These are phyloP conservation scores for Zygoascus biomembranicola DNA, from an alignment of 805 yeast species.

Conservation along the genomic window DNA sequence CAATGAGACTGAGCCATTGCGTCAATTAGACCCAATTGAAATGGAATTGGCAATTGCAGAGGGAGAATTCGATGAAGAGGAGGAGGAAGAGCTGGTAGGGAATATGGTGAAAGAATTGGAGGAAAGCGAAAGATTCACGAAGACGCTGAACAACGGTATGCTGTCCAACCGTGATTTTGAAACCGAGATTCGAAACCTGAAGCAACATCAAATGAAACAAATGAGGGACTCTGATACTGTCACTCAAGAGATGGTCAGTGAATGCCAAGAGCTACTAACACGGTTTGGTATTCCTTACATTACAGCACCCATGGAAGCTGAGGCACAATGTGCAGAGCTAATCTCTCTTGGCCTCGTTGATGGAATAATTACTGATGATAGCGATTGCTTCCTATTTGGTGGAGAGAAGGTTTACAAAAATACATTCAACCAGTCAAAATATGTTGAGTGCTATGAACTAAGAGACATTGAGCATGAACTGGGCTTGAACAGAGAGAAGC, in stretches of 20 bases:
- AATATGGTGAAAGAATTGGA: conserved; percentile 62
- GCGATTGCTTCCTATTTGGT: conserved; percentile 93
- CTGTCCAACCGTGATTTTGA: conserved; percentile 9
- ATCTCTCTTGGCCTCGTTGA: conserved; percentile 67
- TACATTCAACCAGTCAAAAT: conserved; percentile 88
- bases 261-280: conserved; percentile 80
- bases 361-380: conserved; percentile 94
- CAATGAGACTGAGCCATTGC: conserved; percentile 6
- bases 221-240: conserved; percentile 89
- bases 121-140: conserved; percentile 60
- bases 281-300: conserved; percentile 91
- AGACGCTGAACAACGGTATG: conserved; percentile 27
- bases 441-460: conserved; percentile 73
- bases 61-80: conserved; percentile 43
- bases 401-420: conserved; percentile 76
- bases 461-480: conserved; percentile 51
- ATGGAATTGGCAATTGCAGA: conserved; percentile 23
- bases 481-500: conserved; percentile 52
- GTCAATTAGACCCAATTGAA: conserved; percentile 7
- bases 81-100: conserved; percentile 57
- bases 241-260: conserved; percentile 73
- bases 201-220: conserved; percentile 54
- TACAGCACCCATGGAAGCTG: conserved; percentile 98
- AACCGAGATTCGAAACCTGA: conserved; percentile 34
- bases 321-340: conserved; percentile 92